These are phyloP conservation scores for Aphanomyces euteiches DNA, from an alignment of 352 stramenopile genomes.

Conservation along the genomic window DNA sequence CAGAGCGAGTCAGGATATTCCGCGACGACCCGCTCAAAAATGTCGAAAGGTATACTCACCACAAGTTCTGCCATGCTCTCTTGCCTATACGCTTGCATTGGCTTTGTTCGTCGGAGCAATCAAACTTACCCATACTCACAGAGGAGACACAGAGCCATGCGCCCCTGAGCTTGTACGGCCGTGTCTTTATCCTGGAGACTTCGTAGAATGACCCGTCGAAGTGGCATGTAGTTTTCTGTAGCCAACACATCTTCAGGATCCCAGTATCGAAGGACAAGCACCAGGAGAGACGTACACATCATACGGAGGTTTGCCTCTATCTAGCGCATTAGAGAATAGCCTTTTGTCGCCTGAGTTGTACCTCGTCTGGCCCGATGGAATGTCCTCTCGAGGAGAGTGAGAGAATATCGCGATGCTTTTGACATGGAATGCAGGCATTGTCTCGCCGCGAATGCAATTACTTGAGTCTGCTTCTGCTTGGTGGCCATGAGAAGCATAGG, in stretches of 20 bases:
- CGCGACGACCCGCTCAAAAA: slow-evolving; percentile 1
- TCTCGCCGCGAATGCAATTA: slow-evolving; percentile 20
- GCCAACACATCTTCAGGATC: slow-evolving; percentile 4
- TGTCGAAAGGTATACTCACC: not conserved
- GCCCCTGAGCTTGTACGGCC: slow-evolving; percentile 16
- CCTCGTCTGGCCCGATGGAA: slow-evolving; percentile 17
- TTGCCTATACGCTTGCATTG: not conserved
- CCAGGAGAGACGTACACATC: slow-evolving; percentile 24
- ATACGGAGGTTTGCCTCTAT: slow-evolving; percentile 23
- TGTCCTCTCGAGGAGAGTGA: slow-evolving; percentile 7
- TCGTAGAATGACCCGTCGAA: slow-evolving; percentile 4
- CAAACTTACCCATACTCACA: slow-evolving; percentile 26
- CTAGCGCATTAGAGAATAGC: not conserved
- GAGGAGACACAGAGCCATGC: slow-evolving; percentile 24
- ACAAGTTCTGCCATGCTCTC: slow-evolving; percentile 8
- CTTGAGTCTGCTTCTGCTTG: slow-evolving; percentile 31
- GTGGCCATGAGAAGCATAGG: slow-evolving; percentile 18
- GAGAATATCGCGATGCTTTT: slow-evolving; percentile 13
- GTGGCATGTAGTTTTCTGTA: slow-evolving; percentile 1
- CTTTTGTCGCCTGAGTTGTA: not conserved
- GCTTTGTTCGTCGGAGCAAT: not conserved
- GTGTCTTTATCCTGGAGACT: slow-evolving; percentile 8
- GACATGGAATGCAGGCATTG: slow-evolving; percentile 22
- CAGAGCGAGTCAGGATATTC: slow-evolving; percentile 23
- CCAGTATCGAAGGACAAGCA: slow-evolving; percentile 25